phyloP scores from a whole-genome alignment of 768 basidiomycete genomes.

The Phaeolepiota aurea region DNA sequence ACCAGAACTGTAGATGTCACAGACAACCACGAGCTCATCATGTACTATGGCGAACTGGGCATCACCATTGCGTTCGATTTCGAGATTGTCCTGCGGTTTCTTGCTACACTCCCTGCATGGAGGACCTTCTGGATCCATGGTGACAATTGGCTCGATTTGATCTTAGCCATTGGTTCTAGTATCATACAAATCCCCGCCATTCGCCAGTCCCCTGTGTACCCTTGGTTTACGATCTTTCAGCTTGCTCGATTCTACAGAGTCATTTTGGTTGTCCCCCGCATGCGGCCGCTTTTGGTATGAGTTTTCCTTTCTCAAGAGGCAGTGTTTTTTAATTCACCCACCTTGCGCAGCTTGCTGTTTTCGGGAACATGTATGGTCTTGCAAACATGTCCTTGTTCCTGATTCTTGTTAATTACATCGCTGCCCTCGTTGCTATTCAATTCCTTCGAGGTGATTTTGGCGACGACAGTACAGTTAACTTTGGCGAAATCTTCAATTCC shows the following conservation, averaged over 20 bases:
- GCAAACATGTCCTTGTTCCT: slow-evolving; percentile 90
- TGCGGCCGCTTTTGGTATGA: slow-evolving; percentile 79
- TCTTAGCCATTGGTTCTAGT: slow-evolving; percentile 65
- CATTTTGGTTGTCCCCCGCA: slow-evolving; percentile 82
- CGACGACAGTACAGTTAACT: slow-evolving; percentile 50
- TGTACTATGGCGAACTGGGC: slow-evolving; percentile 62
- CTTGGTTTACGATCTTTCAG: slow-evolving; percentile 89
- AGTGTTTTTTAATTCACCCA: slow-evolving; percentile 1
- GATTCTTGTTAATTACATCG: slow-evolving; percentile 78
- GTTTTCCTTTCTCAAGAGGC: too few species aligned
- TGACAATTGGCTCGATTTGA: slow-evolving; percentile 70
- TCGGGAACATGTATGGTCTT: slow-evolving; percentile 88
- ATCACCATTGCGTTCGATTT: slow-evolving; percentile 82
- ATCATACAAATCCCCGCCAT: slow-evolving; percentile 84
- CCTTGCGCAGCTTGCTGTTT: slow-evolving; percentile 61
- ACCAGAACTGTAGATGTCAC: slow-evolving; percentile 48
- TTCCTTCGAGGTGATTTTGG: slow-evolving; percentile 78
- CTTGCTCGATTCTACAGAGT: slow-evolving; percentile 86
- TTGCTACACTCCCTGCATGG: slow-evolving; percentile 76
- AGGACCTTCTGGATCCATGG: slow-evolving; percentile 57
- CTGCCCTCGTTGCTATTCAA: slow-evolving; percentile 76
- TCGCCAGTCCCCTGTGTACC: slow-evolving; percentile 52
- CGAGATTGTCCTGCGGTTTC: slow-evolving; percentile 74
- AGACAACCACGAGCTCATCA: slow-evolving; percentile 31
- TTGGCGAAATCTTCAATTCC: slow-evolving; percentile 74